Evolutionary conservation across 2,329 filamentous ascomycete species (phyloP), one percentile per base, ranked within the genome.

Genomic region (Aspergillus ustus): DNA sequence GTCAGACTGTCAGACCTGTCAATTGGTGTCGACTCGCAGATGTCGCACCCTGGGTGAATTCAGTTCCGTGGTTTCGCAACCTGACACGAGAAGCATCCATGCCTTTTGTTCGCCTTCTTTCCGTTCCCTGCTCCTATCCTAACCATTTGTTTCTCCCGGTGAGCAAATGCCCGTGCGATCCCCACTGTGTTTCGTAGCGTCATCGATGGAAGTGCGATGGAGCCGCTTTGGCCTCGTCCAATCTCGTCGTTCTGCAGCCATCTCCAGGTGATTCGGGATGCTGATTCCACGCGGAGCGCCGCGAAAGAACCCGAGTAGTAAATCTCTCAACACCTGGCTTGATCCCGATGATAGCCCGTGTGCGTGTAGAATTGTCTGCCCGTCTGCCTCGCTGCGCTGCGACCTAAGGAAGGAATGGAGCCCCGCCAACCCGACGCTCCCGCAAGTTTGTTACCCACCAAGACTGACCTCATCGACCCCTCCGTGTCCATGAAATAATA

Each of bases 391-490:
- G 34, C 34, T 40, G 11, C 34, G 34, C 34, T 40, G 11, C 34
- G 34, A 40, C 34, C 34, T 22, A 20, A 45, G 3, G 13, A 20
- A 45, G 51, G 53, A 40, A 31, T 50, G 52, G 40, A 61, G 46
- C 57, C 62, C 62, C 66, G 66, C 59, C 61, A 66, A 67, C 61
- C 65, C 65, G 67, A 62, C 31, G 17, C 55, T 63, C 62, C 70
- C 69, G 69, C 56, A 57, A 46, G 55, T 51, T 63, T 60, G 56
- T 57, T 44, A 58, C 60, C 61, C 65, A 65, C 63, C 63, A 51
- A 31, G 57, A 69, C 71, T 75, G 72, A 75, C 72, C 70, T 75
- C 72, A 75, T 73, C 68, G 66, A 69, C 64, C 62, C 67, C 66
- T 62, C 68, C 60, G 52, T 45, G 20, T 52, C 48, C 52, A 50